phyloP scores from a whole-genome alignment of 2,329 filamentous ascomycete species.

The Hypoxylon sp. region DNA sequence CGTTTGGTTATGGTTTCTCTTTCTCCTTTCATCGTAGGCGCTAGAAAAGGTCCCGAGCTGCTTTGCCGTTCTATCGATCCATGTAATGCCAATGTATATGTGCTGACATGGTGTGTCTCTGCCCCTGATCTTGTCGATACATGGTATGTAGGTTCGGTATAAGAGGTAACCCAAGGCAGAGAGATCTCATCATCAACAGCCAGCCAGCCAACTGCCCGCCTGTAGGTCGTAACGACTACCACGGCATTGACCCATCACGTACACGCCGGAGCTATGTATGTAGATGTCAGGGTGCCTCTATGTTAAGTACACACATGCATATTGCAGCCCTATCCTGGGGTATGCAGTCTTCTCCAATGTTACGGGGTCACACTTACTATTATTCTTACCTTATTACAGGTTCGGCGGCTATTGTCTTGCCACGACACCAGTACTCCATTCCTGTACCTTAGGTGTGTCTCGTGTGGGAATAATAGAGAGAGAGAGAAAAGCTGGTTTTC shows the following conservation, averaged over 20 bases:
- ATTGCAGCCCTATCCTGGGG: conserved; percentile 31
- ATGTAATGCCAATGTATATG: conserved; percentile 7
- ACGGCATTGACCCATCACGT: background rate
- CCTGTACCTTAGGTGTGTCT: conserved; percentile 3
- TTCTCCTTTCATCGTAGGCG: conserved; percentile 22
- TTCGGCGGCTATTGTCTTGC: conserved; percentile 29
- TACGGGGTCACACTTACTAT: conserved; percentile 31
- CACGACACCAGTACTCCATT: conserved; percentile 20
- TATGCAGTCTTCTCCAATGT: conserved; percentile 8
- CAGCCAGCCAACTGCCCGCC: no score
- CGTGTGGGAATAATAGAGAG: conserved; percentile 12
- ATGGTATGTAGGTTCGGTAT: no score
- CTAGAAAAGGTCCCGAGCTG: conserved; percentile 33
- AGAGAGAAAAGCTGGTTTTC: conserved; percentile 18
- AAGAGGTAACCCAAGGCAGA: no score
- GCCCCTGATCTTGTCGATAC: conserved; percentile 27
- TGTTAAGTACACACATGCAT: no score
- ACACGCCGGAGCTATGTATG: no score
- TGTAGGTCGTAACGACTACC: no score
- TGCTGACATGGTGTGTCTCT: conserved; percentile 4
- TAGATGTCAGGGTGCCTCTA: no score
- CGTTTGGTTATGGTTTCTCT: conserved; percentile 20
- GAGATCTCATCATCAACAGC: conserved; percentile 17
- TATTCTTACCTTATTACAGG: conserved; percentile 18
- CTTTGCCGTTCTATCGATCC: conserved; percentile 24